Percentiles rank a stretch among this genome's conserved stretches.
phyloP scores from a whole-genome alignment of 306 rosid genomes.

The Cajanus cajan region DNA sequence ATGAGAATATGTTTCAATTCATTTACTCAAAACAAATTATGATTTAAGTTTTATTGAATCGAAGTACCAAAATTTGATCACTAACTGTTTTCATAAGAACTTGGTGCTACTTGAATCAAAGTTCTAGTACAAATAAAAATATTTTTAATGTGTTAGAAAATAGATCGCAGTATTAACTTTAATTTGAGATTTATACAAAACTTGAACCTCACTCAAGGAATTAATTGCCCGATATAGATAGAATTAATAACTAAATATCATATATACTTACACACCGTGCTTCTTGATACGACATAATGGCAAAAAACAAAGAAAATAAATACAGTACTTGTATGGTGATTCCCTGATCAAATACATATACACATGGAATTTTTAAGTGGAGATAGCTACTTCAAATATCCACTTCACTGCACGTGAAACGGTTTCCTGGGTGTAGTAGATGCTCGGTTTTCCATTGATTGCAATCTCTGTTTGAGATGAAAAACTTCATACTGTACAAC shows the following conservation, averaged over 20 bases:
- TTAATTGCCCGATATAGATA: not conserved
- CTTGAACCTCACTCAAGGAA: not conserved
- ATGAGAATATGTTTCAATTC: too few species aligned
- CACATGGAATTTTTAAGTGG: not conserved
- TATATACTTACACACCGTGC: not conserved
- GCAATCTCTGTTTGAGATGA: constrained; percentile 94
- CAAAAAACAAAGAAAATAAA: not conserved
- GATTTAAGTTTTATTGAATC: too few species aligned
- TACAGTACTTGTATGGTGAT: not conserved
- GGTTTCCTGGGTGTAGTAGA: constrained; percentile 94
- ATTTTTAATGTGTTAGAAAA: not conserved
- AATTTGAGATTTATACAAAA: not conserved
- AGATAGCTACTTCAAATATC: not conserved
- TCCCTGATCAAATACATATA: constrained; percentile 17
- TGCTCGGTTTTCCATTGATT: constrained; percentile 85
- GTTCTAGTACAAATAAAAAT: not conserved
- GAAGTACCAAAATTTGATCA: too few species aligned
- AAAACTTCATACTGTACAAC: constrained; percentile 76
- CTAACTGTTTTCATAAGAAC: not conserved
- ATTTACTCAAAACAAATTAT: too few species aligned
- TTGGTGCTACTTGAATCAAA: not conserved
- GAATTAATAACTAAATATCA: not conserved
- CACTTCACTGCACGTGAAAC: constrained; percentile 55
- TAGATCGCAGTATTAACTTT: not conserved
- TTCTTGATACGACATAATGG: not conserved